Evolutionary conservation across 2,329 filamentous ascomycete species (phyloP).

Genomic region (Cladosporium sp.): DNA sequence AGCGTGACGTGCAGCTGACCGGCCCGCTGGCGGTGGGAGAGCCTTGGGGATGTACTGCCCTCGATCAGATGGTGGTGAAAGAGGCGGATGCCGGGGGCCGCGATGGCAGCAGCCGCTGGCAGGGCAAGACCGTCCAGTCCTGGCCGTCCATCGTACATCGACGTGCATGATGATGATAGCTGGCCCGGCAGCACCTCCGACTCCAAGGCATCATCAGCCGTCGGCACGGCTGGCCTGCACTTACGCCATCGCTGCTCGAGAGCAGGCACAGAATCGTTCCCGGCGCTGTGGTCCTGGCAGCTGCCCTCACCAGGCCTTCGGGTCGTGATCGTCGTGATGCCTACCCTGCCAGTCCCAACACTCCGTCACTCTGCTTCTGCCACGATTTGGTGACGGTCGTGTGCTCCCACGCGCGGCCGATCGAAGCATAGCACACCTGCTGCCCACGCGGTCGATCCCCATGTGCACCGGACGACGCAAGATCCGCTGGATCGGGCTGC

Average conservation of each 20-base stretch:
- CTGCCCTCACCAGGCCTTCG: conserved; percentile 11
- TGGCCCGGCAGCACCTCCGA: neutral
- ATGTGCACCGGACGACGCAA: conserved; percentile 9
- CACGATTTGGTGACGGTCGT: conserved; percentile 3
- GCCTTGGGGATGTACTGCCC: neutral
- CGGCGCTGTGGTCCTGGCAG: conserved; percentile 5
- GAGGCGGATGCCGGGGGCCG: neutral
- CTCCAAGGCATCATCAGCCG: neutral
- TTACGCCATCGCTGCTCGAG: conserved; percentile 10
- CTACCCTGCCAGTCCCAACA: neutral
- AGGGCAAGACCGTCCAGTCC: neutral
- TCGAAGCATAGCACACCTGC: conserved; percentile 10
- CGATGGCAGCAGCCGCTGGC: conserved; percentile 1
- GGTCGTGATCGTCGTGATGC: neutral
- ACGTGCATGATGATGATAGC: neutral
- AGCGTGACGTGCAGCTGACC: conserved; percentile 16
- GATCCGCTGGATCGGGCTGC: conserved; percentile 3
- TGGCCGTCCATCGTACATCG: too few relatives aligned
- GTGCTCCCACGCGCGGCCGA: conserved; percentile 9
- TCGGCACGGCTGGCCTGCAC: neutral
- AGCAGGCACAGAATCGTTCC: neutral
- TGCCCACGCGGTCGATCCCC: conserved; percentile 16
- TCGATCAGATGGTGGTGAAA: neutral
- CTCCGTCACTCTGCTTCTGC: conserved; percentile 11
- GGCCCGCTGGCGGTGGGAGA: conserved; percentile 5